Evolutionary conservation across 352 stramenopile genomes (phyloP).

Genomic region (Pseudoperonospora humuli): DNA sequence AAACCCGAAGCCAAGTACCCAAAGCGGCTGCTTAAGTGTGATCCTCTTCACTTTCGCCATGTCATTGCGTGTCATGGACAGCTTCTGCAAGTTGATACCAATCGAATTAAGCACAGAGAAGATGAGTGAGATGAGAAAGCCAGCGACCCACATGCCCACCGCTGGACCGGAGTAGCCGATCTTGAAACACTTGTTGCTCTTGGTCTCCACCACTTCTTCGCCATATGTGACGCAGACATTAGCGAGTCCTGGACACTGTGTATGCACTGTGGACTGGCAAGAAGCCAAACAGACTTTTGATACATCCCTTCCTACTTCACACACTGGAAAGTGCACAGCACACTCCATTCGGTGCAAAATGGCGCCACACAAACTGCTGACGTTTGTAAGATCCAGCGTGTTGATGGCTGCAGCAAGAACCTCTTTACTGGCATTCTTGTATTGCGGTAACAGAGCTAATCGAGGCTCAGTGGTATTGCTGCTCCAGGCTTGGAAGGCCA

Average conservation of each 20-base stretch:
- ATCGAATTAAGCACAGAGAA: conserved; percentile 87
- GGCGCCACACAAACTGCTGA: conserved; percentile 44
- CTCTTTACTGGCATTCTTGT: conserved; percentile 22
- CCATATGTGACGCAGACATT: conserved; percentile 46
- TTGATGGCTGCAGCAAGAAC: conserved; percentile 35
- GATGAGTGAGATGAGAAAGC: conserved; percentile 80
- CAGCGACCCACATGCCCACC: conserved; percentile 80
- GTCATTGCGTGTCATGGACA: conserved; percentile 78
- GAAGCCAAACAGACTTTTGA: conserved; percentile 56
- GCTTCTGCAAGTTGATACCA: conserved; percentile 89
- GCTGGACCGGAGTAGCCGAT: conserved; percentile 57
- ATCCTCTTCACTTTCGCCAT: conserved; percentile 53
- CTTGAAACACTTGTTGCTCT: conserved; percentile 77
- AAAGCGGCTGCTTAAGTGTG: conserved; percentile 81
- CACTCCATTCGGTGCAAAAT: conserved; percentile 61
- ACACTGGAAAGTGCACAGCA: conserved; percentile 69
- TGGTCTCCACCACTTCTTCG: conserved; percentile 40
- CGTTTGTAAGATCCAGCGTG: conserved; percentile 54
- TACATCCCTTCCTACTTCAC: conserved; percentile 67
- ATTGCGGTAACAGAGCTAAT: conserved; percentile 45
- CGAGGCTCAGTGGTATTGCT: conserved; percentile 32
- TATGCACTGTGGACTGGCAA: conserved; percentile 48
- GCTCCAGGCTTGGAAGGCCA: conserved; percentile 41
- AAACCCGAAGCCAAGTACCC: conserved; percentile 81
- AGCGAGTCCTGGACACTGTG: conserved; percentile 51